Evolutionary conservation across 169 alveolate species (phyloP), one percentile per base, ranked within the genome.

Genomic region (Eimeria tenella): DNA sequence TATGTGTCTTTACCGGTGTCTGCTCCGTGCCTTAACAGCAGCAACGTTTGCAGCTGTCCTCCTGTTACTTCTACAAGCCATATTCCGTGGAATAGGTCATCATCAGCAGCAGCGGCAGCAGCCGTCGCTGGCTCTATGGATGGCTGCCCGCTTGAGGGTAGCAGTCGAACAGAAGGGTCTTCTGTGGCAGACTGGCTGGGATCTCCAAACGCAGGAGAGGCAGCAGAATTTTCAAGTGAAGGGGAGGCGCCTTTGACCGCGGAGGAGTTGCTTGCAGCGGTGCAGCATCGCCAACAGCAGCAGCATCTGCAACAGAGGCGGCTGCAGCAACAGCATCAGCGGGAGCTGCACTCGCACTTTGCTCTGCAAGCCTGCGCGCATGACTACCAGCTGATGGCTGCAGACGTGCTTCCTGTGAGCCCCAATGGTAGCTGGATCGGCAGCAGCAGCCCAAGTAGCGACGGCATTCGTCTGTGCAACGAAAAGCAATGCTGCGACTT

Each of bases 331-430:
- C 93, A 63, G 58, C 82, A 23, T 23, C 70, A 11, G 84, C 65
- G 84, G 55, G 84, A 68, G 53, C 84, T 87, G 4, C 81, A 53
- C 71, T 49, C 60, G 31, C 93, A 71, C 58, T 87, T 70, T 52
- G 49, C 81, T 0, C 50, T 87, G 19, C 93, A 74, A 13, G 93
- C 93, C 3, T 87, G 93, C 65, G 93, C 81, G 19, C 15, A 9
- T n/a, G 81, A 87, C 62, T 87, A 87, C 86, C 93, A 87, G 93
- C 86, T 87, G 70, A 87, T 87, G 93, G 93, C 93, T 23, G 93
- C 93, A 15, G 86, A 87, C 83, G 23, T 86, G 5, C 68, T 87
- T 49, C 70, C 87, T 4, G 87, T 79, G 63, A 11, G 87, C 52
- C 58, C 25, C 11, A 49, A 56, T 19, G n/a, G 13, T 5, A 8